Base-by-base conservation (phyloP, 192 early-diverging fungal species). In the Rhizophagus sp. region DNA sequence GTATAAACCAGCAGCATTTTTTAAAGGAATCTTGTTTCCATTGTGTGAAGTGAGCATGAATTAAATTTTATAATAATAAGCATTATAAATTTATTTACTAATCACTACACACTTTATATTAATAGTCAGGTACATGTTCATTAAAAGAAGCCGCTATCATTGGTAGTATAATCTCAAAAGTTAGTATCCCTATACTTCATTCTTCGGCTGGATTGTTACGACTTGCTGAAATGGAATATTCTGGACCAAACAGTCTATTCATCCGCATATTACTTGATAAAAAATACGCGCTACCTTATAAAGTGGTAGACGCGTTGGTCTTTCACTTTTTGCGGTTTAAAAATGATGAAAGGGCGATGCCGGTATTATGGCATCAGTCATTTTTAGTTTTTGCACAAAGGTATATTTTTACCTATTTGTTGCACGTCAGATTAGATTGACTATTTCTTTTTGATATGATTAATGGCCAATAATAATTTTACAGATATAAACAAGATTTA, bases 301-400 rank as follows among this genome's bases (percentile, higher is more conserved):
- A 97, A 87, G 97, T 98, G 27, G 92, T 99, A 22, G 97, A 98
- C 82, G 91, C 93, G 33, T 82, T 99, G 44, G 98, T 99, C n/a
- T 93, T 94, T 85, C 98, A 99, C 86, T 98, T 97, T 87, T 81
- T 94, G 80, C 88, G 94, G 62, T 98, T 99, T 90, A 92, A 93
- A 87, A 92, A 88, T 71, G 95, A 96, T 80, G 80, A 88, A 66
- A 85, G 94, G 67, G 89, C 89, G 72, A 89, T 99, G 91, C 97
- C 98, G 34, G 97, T 99, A 25, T 88, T 99, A 75, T 99, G 98
- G 98, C 98, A 99, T 83, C 97, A 99, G 87, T 86, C 96, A 8
- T 86, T 99, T 67, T 87, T 99, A 61, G 95, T 98, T 19, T 99
- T 99, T 92, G 94, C 90, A 44, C 98, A 99, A 88, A 87, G 95